phyloP scores from a whole-genome alignment of 192 early-diverging fungal species.

The Oehlia diaphana region DNA sequence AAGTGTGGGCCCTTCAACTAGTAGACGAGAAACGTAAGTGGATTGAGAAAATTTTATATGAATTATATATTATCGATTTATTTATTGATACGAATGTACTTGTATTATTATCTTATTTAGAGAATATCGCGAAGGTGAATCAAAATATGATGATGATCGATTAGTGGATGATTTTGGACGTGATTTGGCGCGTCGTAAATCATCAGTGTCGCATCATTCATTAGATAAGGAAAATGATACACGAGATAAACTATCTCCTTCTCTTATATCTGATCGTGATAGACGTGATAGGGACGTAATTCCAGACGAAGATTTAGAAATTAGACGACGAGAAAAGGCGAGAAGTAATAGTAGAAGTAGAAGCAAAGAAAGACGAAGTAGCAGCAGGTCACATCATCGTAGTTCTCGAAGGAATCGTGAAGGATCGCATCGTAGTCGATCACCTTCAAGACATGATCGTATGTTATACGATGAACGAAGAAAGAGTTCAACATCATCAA shows the following conservation, averaged over 20 bases:
- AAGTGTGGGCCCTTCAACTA: conserved; percentile 2
- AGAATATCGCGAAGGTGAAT: conserved; percentile 6
- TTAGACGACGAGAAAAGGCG: conserved; percentile 13
- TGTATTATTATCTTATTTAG: not conserved
- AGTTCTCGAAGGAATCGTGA: not conserved
- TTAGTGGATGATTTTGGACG: conserved; percentile 26
- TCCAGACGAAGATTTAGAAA: conserved; percentile 1
- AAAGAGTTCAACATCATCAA: conserved; percentile 1
- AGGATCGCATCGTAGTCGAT: not conserved
- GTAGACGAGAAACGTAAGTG: conserved; percentile 8
- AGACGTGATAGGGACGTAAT: conserved; percentile 8
- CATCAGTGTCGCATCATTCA: conserved; percentile 8
- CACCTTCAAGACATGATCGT: conserved; percentile 10
- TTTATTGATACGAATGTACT: not conserved
- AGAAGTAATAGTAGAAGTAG: conserved; percentile 18
- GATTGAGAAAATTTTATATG: too few relatives aligned
- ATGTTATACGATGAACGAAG: not conserved
- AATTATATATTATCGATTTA: not conserved
- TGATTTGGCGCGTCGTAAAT: conserved; percentile 10
- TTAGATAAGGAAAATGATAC: not conserved
- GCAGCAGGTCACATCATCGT: not conserved
- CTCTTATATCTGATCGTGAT: conserved; percentile 14
- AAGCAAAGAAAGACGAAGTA: conserved; percentile 20
- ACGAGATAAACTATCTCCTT: conserved; percentile 9
- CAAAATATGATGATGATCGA: conserved; percentile 22